Base-by-base conservation (phyloP, 2,329 filamentous ascomycete genomes). In the Botryotinia globosa region DNA sequence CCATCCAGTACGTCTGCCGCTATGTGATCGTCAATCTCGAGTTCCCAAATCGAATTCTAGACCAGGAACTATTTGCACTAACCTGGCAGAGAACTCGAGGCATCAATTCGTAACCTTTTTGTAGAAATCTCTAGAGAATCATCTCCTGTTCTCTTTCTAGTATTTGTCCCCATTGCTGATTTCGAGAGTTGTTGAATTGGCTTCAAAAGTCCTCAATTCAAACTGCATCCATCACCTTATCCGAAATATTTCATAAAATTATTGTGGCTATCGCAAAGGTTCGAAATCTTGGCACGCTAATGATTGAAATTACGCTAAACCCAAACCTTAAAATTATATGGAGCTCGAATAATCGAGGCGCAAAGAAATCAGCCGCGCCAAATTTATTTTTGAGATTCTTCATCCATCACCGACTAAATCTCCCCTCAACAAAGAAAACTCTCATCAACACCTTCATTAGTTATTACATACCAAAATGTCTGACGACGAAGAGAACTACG, bases 391-490 rank as follows among this genome's bases (percentile, higher is more conserved):
- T 44, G 69, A 71, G 72, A 65, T 51, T 61, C 66, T 73, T 61
- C 71, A 73, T 54, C 59, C 71, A 73, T 54, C 59, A 65, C 45
- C 34, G 58, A 48, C 45, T 48, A 25, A 71, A 51, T 54, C 34
- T 42, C 34, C 6, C 37, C 25, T 58, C 51, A 72, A 72, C 48
- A 72, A 72, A 72, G 69, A 72, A 16, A 61, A 25, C 48, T 59
- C 51, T 61, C 7, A 72, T 37, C n/a, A 37, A 20, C 22, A 45
- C 48, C 54, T 20, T 25, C 37, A 59, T 48, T 12, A 48, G 32
- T 22, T 32, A 59, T 32, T 32, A 71, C 44, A 42, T 34, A 44
- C n/a, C 68, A 75, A 76, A 8, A 93, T 94, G 91, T 94, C 91
- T 83, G 91, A 93, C 83, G 90, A 90, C 83, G 91, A 75, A 48